These are phyloP conservation scores for Rhododendron simsii DNA, from an alignment of 148 eudicot species.

Conservation along the genomic window DNA sequence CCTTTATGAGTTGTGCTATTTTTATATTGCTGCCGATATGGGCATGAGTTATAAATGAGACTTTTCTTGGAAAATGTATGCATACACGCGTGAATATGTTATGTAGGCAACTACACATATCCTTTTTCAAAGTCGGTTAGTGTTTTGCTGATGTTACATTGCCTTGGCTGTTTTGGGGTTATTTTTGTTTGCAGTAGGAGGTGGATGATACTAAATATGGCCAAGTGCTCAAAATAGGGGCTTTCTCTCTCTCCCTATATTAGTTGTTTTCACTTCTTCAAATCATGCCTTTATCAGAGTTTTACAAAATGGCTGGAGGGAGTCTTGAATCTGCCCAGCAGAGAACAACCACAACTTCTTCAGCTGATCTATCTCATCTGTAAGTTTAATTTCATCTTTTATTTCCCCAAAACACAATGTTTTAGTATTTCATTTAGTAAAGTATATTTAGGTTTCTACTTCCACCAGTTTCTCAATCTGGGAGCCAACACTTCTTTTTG, in stretches of 20 bases:
- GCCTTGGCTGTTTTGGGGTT: conserved; percentile 6
- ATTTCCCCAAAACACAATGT: neutral
- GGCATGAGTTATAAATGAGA: conserved; percentile 39
- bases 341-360: conserved; percentile 31
- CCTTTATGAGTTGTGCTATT: conserved; percentile 24
- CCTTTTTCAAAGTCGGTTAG: conserved; percentile 3
- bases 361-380: conserved; percentile 47
- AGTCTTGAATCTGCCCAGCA: conserved; percentile 49
- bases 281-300: conserved; percentile 83
- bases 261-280: neutral
- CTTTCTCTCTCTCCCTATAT: neutral
- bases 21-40: conserved; percentile 34
- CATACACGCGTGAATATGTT: conserved; percentile 9
- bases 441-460: neutral
- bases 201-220: conserved; percentile 20
- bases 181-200: neutral
- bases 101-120: neutral
- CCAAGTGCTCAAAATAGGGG: conserved; percentile 18
- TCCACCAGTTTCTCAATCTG: neutral
- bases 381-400: conserved; percentile 26
- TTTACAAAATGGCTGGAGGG: conserved; percentile 49
- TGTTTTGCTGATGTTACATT: conserved; percentile 9
- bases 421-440: neutral
- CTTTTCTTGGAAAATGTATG: neutral
- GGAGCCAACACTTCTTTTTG: neutral